Percentiles rank a stretch among this genome's conserved stretches.
These are phyloP conservation scores for Scheffersomyces insectosa DNA, from an alignment of 1,139 yeast species.

Conservation along the genomic window DNA sequence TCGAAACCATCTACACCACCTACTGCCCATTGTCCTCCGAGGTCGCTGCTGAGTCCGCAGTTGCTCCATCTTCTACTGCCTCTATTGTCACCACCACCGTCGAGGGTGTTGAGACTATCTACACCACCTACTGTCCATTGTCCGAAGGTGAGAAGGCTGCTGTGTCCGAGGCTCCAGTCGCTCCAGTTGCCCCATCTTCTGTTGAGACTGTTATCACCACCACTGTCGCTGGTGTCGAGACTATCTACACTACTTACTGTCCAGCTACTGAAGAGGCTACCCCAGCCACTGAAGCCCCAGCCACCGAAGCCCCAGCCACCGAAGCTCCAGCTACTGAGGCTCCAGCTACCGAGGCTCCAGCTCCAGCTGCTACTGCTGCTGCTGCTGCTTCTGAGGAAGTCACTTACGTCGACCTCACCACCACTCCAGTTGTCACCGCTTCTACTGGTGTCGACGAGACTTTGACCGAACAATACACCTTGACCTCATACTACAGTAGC, in stretches of 20 bases:
- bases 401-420: conserved; percentile 21
- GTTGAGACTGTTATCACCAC: conserved; percentile 13
- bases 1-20: conserved; percentile 19
- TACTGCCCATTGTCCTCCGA: conserved; percentile 13
- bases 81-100: conserved; percentile 43
- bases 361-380: conserved; percentile 12
- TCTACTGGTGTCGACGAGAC: conserved; percentile 40
- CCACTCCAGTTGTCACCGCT: conserved; percentile 36
- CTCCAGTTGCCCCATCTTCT: conserved; percentile 14
- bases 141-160: conserved; percentile 19
- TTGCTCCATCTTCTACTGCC: conserved; percentile 18
- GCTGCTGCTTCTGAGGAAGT: conserved; percentile 16
- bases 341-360: conserved; percentile 5
- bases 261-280: conserved; percentile 19
- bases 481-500: conserved; percentile 24
- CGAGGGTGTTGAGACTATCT: conserved; percentile 42
- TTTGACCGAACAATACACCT: conserved; percentile 34
- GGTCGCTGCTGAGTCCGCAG: conserved; percentile 14
- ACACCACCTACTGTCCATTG: conserved; percentile 52
- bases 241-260: conserved; percentile 23
- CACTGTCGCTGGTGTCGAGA: conserved; percentile 15
- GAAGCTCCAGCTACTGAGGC: conserved; percentile 9
- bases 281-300: conserved; percentile 14
- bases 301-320: conserved; percentile 11
- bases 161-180: conserved; percentile 14